A percentile compares a stretch with the other conserved stretches of the same genome.
These are phyloP conservation scores for Candida nitratophila DNA, from an alignment of 805 yeast species.

Conservation along the genomic window DNA sequence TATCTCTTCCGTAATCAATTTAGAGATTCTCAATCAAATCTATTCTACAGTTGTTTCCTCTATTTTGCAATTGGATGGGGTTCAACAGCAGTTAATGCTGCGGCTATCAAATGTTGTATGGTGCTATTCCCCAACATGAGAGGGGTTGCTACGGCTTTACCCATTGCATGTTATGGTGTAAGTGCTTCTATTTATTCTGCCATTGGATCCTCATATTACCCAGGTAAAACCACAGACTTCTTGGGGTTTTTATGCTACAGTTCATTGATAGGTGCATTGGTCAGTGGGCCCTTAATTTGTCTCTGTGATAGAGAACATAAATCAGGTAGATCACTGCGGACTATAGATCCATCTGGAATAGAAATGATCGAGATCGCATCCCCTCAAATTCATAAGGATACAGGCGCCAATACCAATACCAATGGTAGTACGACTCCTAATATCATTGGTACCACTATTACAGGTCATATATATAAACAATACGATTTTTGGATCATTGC, in stretches of 20 bases:
- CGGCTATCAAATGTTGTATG: constrained; percentile 69
- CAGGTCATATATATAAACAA: constrained; percentile 5
- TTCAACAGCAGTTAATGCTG: constrained; percentile 56
- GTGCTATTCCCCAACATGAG: constrained; percentile 56
- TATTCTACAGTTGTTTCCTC: constrained; percentile 37
- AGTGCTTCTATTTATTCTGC: constrained; percentile 64
- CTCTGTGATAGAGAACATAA: constrained; percentile 30
- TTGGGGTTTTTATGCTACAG: constrained; percentile 39
- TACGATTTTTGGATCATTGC: constrained; percentile 45
- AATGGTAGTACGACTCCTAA: too few relatives aligned
- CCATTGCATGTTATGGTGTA: constrained; percentile 68
- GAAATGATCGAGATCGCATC: constrained; percentile 3
- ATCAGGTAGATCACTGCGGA: not conserved
- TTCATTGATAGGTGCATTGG: constrained; percentile 30
- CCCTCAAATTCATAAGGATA: not conserved
- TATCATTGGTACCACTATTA: not conserved
- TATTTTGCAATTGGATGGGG: constrained; percentile 60
- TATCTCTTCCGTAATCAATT: constrained; percentile 46
- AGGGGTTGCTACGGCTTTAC: constrained; percentile 72
- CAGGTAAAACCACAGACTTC: constrained; percentile 53
- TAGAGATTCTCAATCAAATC: constrained; percentile 29
- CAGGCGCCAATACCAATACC: not conserved
- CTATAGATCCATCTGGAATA: not conserved
- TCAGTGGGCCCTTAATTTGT: constrained; percentile 42
- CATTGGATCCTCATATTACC: constrained; percentile 42